Percentiles rank a stretch among this genome's conserved stretches.
Evolutionary conservation across 2,329 filamentous ascomycete genomes (phyloP).

Genomic region (Hypomyces perniciosus): DNA sequence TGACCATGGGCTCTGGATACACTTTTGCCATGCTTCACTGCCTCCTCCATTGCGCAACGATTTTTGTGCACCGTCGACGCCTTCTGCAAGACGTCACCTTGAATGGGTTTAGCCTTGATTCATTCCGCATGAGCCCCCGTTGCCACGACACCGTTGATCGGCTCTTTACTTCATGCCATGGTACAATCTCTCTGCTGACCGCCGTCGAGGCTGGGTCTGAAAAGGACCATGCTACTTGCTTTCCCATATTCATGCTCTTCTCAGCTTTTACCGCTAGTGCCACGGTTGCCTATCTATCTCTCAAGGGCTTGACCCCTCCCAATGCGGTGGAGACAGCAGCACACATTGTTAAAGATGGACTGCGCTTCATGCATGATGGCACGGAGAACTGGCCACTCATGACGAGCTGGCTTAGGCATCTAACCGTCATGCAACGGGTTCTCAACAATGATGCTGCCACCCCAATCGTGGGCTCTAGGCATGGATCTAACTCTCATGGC

Average conservation of each 20-base stretch:
- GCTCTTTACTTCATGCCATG: slow-evolving; percentile 54
- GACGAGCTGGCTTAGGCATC: slow-evolving; percentile 53
- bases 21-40: slow-evolving; percentile 59
- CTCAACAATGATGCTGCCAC: slow-evolving; percentile 46
- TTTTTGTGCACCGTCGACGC: slow-evolving; percentile 55
- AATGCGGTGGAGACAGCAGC: slow-evolving; percentile 52
- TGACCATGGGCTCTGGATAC: slow-evolving; percentile 58
- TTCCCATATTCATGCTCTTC: slow-evolving; percentile 59
- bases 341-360: slow-evolving; percentile 51
- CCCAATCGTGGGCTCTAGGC: slow-evolving; percentile 26
- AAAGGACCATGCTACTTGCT: slow-evolving; percentile 53
- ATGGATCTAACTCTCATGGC: slow-evolving; percentile 27
- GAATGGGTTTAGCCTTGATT: slow-evolving; percentile 46
- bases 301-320: slow-evolving; percentile 52
- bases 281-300: slow-evolving; percentile 56
- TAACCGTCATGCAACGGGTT: slow-evolving; percentile 57
- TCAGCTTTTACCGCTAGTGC: slow-evolving; percentile 56
- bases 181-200: slow-evolving; percentile 49
- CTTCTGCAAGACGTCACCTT: slow-evolving; percentile 53
- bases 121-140: slow-evolving; percentile 45
- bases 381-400: slow-evolving; percentile 56
- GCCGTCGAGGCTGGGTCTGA: slow-evolving; percentile 51
- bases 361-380: slow-evolving; percentile 53
- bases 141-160: slow-evolving; percentile 49
- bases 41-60: slow-evolving; percentile 53